Evolutionary conservation across 148 eudicot genomes (phyloP).

Genomic region (Cornus suecica): DNA sequence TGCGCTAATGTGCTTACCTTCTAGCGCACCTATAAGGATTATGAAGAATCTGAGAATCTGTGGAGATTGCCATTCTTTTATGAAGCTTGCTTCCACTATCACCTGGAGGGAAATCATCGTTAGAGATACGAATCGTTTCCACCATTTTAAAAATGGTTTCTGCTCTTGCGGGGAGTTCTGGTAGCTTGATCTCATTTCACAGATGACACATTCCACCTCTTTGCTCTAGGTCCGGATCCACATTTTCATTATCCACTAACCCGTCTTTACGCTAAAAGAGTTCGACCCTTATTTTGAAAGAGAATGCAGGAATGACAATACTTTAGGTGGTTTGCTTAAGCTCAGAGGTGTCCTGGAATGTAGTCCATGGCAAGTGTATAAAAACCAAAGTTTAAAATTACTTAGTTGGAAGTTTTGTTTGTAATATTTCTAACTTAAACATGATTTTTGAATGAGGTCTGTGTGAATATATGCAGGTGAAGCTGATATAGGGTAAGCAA

Average conservation of each 20-base stretch:
- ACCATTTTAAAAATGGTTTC: conserved; percentile 53
- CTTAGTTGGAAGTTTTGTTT: no score
- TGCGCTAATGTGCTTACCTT: conserved; percentile 60
- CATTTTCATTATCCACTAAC: background rate
- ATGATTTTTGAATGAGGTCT: no score
- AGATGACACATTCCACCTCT: background rate
- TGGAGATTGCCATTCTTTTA: conserved; percentile 75
- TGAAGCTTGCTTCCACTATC: conserved; percentile 61
- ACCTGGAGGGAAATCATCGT: conserved; percentile 59
- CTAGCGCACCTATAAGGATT: conserved; percentile 53
- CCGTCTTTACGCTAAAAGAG: background rate
- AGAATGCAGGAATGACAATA: background rate
- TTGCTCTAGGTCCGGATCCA: background rate
- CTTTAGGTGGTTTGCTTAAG: background rate
- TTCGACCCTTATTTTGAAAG: background rate
- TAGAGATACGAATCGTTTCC: conserved; percentile 67
- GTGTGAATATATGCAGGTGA: no score
- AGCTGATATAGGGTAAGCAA: no score
- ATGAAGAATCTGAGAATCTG: conserved; percentile 76
- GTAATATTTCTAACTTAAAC: no score
- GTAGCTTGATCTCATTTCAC: conserved; percentile 17
- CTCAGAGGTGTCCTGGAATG: background rate
- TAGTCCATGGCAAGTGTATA: background rate
- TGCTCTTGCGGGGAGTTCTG: conserved; percentile 84
- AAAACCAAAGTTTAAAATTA: no score